Base-by-base conservation (phyloP, 352 stramenopile species). In the Phytopythium mirpurense region DNA sequence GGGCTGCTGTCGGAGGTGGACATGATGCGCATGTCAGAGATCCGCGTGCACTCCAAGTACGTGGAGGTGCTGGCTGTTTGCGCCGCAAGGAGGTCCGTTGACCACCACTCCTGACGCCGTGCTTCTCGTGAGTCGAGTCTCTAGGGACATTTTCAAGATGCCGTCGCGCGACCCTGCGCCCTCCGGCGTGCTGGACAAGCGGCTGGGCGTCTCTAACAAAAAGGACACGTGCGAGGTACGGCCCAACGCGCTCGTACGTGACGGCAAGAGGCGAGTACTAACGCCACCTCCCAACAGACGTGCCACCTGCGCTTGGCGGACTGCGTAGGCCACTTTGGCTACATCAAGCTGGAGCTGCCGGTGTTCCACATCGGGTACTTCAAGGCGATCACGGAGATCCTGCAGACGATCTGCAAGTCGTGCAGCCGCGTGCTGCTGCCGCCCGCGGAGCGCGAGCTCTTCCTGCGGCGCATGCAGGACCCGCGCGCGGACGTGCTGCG, bases 351-450 rank as follows among this genome's bases (percentile, higher is more conserved):
- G 32, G 91, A 96, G 60, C 84, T 99, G 32, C 98, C 98, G 0
- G 97, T 99, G 53, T 99, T 99, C 70, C 97, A 99, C 77, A 99
- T 99, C 71, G 98, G 98, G 6, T 99, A 98, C 70, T 97, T 99
- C 65, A 99, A 99, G 59, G 93, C 98, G 60, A 99, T 96, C 46
- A 88, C 98, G 14, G 89, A 96, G 50, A 89, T 99, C 18, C 70
- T 99, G 32, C 97, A 99, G 68, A 99, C 96, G 64, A 98, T 99
- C 48, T 99, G 97, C 63, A 95, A 96, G 71, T 86, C 78, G 19
- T 99, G 97, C 71, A 97, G 85, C 21, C 74, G 95, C 31, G 91
- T 99, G 12, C 64, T 99, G 34, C 62, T 99, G 21, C 64, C 78
- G 11, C 83, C 94, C n/a, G 62, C 69, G 7, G 97, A 99, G 51